phyloP scores from a whole-genome alignment of 2,329 filamentous ascomycete genomes.

The Botryosphaeria dothidea region DNA sequence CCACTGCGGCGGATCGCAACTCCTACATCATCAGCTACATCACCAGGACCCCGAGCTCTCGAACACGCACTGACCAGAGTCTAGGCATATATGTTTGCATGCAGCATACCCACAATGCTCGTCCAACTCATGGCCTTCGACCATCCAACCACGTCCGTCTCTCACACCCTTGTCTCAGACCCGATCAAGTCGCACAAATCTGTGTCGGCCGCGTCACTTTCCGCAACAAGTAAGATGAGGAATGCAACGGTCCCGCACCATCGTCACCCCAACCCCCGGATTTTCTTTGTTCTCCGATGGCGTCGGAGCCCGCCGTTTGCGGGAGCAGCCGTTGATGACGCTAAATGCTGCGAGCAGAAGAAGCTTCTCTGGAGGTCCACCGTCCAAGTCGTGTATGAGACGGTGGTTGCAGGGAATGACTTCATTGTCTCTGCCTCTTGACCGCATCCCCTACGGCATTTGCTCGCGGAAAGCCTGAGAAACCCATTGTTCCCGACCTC shows the following conservation, averaged over 20 bases:
- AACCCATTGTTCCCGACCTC: background rate
- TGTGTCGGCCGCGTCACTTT: no score
- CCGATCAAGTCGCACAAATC: background rate
- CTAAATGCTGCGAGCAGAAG: background rate
- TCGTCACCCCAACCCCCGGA: background rate
- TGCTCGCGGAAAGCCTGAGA: background rate
- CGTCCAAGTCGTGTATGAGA: background rate
- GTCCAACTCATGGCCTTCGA: no score
- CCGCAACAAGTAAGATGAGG: background rate
- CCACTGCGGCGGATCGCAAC: background rate
- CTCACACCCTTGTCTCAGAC: background rate
- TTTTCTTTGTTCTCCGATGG: background rate
- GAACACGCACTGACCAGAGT: background rate
- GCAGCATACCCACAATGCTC: background rate
- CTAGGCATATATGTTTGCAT: background rate
- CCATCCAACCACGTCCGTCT: background rate
- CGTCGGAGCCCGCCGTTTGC: background rate
- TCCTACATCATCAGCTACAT: slow-evolving; percentile 8
- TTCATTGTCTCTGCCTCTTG: background rate
- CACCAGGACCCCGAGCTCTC: background rate
- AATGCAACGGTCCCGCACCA: background rate
- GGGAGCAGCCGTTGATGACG: background rate
- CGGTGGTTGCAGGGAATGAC: background rate
- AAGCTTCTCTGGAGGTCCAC: background rate
- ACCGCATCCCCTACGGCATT: background rate